These are phyloP conservation scores for Eucalyptus lansdowneana DNA, from an alignment of 345 rosid species.

Conservation along the genomic window DNA sequence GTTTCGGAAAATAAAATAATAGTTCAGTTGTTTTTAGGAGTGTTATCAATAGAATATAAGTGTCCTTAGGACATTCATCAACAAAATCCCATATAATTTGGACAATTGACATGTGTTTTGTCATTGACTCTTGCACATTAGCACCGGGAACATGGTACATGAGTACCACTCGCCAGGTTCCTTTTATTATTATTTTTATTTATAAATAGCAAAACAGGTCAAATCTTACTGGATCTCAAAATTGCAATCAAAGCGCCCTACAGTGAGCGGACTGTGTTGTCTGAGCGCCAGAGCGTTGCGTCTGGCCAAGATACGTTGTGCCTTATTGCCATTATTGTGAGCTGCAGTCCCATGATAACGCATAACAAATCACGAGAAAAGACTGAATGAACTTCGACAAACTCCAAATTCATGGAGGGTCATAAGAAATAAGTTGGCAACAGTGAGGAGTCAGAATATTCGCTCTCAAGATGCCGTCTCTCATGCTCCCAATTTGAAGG, in stretches of 20 bases:
- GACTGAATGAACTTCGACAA: background rate
- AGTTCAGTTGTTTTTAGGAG: accelerated
- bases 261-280: background rate
- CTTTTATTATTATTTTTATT: no score
- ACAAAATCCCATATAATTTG: accelerated
- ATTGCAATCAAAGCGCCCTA: background rate
- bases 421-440: background rate
- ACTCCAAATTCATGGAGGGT: background rate
- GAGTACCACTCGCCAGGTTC: no score
- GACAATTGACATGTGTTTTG: no score
- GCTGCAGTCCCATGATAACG: background rate
- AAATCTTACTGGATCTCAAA: no score
- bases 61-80: accelerated
- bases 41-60: no score
- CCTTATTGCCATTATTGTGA: background rate
- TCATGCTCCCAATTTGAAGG: background rate
- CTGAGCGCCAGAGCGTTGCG: background rate
- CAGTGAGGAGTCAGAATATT: background rate
- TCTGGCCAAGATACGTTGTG: background rate
- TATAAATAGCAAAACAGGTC: no score
- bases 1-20: accelerated
- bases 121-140: no score
- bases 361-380: background rate
- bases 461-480: background rate
- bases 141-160: accelerated